Evolutionary conservation across 805 yeast genomes (phyloP).

Genomic region (Cyberlindnera suaveolens): DNA sequence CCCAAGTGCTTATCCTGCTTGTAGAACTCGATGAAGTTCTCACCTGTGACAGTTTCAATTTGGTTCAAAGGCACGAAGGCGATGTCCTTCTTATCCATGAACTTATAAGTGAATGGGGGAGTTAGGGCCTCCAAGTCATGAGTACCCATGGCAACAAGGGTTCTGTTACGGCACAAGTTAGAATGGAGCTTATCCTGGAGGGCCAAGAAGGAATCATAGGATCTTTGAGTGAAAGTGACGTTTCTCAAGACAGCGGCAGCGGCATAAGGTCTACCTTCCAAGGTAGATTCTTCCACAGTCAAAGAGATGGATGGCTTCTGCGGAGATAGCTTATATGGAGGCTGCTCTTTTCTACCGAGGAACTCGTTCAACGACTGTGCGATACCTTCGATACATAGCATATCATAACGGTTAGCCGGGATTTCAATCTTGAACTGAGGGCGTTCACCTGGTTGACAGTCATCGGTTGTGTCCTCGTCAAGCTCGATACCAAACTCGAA

Average conservation of each 20-base stretch:
- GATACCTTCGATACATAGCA: constrained; percentile 97
- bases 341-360: constrained; percentile 61
- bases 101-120: constrained; percentile 86
- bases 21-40: constrained; percentile 80
- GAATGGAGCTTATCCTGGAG: constrained; percentile 94
- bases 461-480: constrained; percentile 92
- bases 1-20: constrained; percentile 87
- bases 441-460: constrained; percentile 64
- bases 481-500: constrained; percentile 96
- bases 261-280: constrained; percentile 80
- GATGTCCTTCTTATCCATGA: constrained; percentile 71
- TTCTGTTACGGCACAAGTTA: constrained; percentile 94
- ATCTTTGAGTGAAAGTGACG: constrained; percentile 72
- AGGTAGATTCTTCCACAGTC: constrained; percentile 71
- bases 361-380: constrained; percentile 92
- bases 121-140: constrained; percentile 81
- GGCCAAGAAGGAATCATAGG: constrained; percentile 91
- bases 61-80: constrained; percentile 74
- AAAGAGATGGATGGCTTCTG: constrained; percentile 56
- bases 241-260: constrained; percentile 92
- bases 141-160: constrained; percentile 97
- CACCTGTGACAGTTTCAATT: constrained; percentile 63
- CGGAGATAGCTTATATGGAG: constrained; percentile 58
- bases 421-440: constrained; percentile 97
- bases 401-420: constrained; percentile 97